Evolutionary conservation across 2,329 filamentous ascomycete species (phyloP), one percentile per base, ranked within the genome.

Genomic region (Trichoderma polysporum): DNA sequence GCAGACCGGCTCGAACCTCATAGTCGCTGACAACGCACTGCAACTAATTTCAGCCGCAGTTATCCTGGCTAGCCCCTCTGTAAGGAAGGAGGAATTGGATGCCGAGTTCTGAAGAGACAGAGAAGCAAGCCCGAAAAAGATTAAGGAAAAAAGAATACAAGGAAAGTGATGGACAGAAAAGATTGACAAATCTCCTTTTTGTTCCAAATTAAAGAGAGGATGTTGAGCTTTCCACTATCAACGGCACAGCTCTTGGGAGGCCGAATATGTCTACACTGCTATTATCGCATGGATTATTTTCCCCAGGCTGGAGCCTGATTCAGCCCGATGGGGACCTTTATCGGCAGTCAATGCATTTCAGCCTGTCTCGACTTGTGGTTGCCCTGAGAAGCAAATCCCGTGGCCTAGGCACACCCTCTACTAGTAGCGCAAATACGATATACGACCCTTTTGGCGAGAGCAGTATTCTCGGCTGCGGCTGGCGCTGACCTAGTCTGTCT

Each of bases 21-120:
- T n/a, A 35, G 37, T 54, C 27, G 49, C 50, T 63, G 60, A 54
- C 50, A 56, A 52, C 50, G 33, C 60, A 56, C 41, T 22, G 22
- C 39, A 37, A 45, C 50, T 47, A 63, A 63, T 41, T 56, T 63
- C 60, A 63, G 60, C 60, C 60, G 60, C 60, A 63, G 35, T 22
- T n/a, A 52, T 47, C 27, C 47, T 60, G 13, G 47, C 17, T 41
- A 50, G 37, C 53, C 37, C 45, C 53, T 58, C 31, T 27, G 52
- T 45, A 57, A 65, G 59, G 27, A 25, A 45, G 27, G 60, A 33
- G 35, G 25, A 33, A 54, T 27, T n/a, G 8, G 15, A 35, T 29
- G 60, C 60, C 45, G 60, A 56, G 4, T 13, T 49, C 12, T 5
- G 17, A 22, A 25, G 33, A 31, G 22, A 9, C 13, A 41, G 25